Base-by-base conservation (phyloP, 1,139 yeast species). In the Diutina scorzettiae region DNA sequence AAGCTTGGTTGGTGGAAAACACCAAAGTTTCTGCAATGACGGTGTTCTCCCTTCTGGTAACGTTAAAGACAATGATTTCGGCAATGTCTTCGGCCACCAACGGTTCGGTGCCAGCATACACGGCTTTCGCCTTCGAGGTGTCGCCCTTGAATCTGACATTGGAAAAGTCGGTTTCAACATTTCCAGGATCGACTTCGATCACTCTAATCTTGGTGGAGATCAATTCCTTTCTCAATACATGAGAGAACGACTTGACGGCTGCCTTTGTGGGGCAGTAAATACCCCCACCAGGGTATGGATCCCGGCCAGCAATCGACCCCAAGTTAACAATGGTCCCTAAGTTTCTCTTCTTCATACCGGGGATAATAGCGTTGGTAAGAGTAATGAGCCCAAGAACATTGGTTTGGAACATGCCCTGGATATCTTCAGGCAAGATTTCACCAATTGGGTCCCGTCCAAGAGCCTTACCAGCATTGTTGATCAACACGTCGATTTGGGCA, bases 191-290 rank as follows among this genome's bases (percentile, higher is more conserved):
- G 42, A 85, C 73, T 57, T 84, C 93, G 51, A 86, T 73, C 43
- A 85, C 87, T 54, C 95, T 71, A 49, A 85, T 76, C 44, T 73
- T 71, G 29, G 94, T 81, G 56, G 69, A 66, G 49, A 84, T 76
- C 55, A 79, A 67, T 59, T 86, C 95, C 60, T 82, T 82, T 59
- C 95, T 73, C 60, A 85, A 68, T 4, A 84, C 71, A 41, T 78
- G 78, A 18, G 89, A 72, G 58, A 86, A 86, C 0, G 87, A 81
- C 49, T 78, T 73, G 27, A 86, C 76, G 18, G 91, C 85, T 36
- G 87, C 84, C 61, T 86, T 86, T 42, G 91, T 76, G n/a, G 95
- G 82, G 63, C 95, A 85, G 63, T 86, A 86, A 50, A 86, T 79
- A 9, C 85, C 76, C 40, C 95, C 95, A 42, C 81, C 86, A 29